A percentile compares a stretch with the other conserved stretches of the same genome.
Conservation (phyloP, 2,329 filamentous ascomycete species). For the Colletotrichum trifolii region DNA sequence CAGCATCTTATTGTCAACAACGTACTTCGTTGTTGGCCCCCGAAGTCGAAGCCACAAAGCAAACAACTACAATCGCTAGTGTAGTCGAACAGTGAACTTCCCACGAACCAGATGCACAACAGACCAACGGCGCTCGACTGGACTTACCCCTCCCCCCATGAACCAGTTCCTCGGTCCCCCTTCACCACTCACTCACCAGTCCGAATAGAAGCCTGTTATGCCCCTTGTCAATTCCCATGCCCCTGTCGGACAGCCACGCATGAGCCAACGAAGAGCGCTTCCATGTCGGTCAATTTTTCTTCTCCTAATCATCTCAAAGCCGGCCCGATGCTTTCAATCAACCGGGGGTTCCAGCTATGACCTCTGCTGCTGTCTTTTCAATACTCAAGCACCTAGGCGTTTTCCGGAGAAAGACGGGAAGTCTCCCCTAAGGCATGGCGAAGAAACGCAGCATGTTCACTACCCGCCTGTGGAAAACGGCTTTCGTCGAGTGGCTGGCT, state of each 20-base stretch:
- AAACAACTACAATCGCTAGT: slow-evolving; percentile 6
- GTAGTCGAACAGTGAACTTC: neutral
- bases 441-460: too few species aligned
- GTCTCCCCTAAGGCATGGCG: too few species aligned
- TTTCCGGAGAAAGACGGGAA: too few species aligned
- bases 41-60: neutral
- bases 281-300: too few species aligned
- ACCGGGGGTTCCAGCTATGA: too few species aligned
- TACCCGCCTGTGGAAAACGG: too few species aligned
- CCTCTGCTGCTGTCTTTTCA: too few species aligned
- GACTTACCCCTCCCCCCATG: slow-evolving; percentile 1
- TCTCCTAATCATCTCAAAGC: too few species aligned
- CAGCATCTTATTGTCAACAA: neutral
- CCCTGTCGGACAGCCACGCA: slow-evolving; percentile 1
- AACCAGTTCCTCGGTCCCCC: slow-evolving; percentile 6
- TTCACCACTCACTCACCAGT: neutral
- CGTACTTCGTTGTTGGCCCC: neutral
- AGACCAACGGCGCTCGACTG: neutral
- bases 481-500: too few species aligned
- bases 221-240: neutral
- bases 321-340: too few species aligned
- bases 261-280: neutral
- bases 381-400: too few species aligned
- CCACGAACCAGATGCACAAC: slow-evolving; percentile 6
- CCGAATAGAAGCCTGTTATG: neutral